Evolutionary conservation across 257 asterid genomes (phyloP), one percentile per base, ranked within the genome.

Genomic region (Scutellaria galericulata): DNA sequence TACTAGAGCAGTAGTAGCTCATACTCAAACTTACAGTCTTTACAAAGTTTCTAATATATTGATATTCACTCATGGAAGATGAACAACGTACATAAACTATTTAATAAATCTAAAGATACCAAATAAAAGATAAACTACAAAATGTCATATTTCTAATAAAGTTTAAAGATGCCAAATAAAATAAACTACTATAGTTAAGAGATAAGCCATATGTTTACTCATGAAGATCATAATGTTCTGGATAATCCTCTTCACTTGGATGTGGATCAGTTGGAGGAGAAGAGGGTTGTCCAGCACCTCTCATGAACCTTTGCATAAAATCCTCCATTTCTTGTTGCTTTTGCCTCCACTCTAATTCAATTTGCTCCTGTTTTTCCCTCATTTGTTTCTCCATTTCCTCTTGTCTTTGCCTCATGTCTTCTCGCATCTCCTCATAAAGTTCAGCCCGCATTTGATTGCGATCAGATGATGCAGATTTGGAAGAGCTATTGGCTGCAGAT

Each of bases 361-460:
- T 54, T 12, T 54, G 59, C 2, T 54, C 13, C 7, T 54, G 59
- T 5, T 8, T 54, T 4, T 54, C 5, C 8, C 7, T 54, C 37
- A 54, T 54, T 5, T 54, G 8, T 12, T 56, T 13, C 5, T 56
- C 62, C 0, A 56, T 4, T 14, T 56, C 62, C 13, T 27, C 24
- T 24, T 56, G 41, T 24, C 13, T 11, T 20, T 54, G 60, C 9
- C 12, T 56, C 14, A 56, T 7, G 4, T 24, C 37, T 5, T 56
- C 62, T 56, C 12, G 41, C n/a, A 56, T 14, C 62, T 56, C 62
- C 14, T 56, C 62, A 20, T 54, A 54, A 54, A 54, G 15, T 35
- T 54, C 7, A 3, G 39, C 27, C 1, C 39, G 37, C 2, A 54
- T 5, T 9, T 54, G 39, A 22, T 22, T 35, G 15, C n/a, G 60